Conservation (phyloP, 2,329 filamentous ascomycete genomes). For the Lizonia empirigonia region DNA sequence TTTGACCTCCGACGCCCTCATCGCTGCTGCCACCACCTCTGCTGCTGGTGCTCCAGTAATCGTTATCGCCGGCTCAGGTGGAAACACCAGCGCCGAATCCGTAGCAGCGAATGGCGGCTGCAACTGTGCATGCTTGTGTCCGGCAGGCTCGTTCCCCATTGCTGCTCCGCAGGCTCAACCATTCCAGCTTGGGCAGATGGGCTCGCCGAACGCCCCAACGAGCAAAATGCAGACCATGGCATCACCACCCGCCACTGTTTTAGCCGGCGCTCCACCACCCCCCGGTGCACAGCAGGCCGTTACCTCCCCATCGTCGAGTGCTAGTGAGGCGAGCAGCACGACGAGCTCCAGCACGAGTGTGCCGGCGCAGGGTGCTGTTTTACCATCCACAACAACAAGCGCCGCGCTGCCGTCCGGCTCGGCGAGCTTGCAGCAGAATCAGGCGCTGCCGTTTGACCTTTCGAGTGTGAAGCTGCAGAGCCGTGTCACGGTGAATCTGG, state of each 20-base stretch:
- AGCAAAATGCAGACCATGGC: slow-evolving; percentile 36
- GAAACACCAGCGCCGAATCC: slow-evolving; percentile 2
- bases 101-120: slow-evolving; percentile 30
- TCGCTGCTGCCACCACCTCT: slow-evolving; percentile 21
- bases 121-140: slow-evolving; percentile 40
- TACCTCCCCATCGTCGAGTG: slow-evolving; percentile 13
- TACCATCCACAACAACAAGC: slow-evolving; percentile 20
- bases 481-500: slow-evolving; percentile 44
- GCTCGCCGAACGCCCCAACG: slow-evolving; percentile 6
- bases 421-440: slow-evolving; percentile 24
- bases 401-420: slow-evolving; percentile 16
- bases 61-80: slow-evolving; percentile 30
- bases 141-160: slow-evolving; percentile 41
- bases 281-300: slow-evolving; percentile 19
- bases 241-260: slow-evolving; percentile 26
- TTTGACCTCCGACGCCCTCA: slow-evolving; percentile 20
- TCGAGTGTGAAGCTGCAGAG: slow-evolving; percentile 42
- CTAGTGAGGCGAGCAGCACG: slow-evolving; percentile 2
- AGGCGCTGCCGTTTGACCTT: slow-evolving; percentile 42
- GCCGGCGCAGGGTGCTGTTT: slow-evolving; percentile 33
- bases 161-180: slow-evolving; percentile 31
- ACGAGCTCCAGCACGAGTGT: slow-evolving; percentile 6
- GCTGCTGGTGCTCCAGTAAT: slow-evolving; percentile 24
- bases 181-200: slow-evolving; percentile 36
- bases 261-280: slow-evolving; percentile 24